A percentile compares a stretch with the other conserved stretches of the same genome.
phyloP scores from a whole-genome alignment of 306 rosid genomes.

The Carpinus viminea region DNA sequence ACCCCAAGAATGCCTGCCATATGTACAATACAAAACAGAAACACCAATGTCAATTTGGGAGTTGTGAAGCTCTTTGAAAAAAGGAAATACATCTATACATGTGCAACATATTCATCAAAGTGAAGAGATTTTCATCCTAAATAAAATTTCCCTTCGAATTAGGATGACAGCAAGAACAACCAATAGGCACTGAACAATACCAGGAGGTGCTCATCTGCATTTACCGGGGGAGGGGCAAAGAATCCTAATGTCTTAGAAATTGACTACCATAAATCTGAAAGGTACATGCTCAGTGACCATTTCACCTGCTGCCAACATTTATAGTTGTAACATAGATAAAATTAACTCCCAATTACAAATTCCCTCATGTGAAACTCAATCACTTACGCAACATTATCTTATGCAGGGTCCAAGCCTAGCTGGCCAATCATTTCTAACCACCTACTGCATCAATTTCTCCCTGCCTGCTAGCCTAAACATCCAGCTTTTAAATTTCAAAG shows the following conservation, averaged over 20 bases:
- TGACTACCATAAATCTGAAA: not conserved
- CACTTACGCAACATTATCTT: conserved; percentile 1
- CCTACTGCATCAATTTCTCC: not conserved
- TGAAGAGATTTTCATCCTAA: no score
- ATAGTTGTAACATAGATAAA: not conserved
- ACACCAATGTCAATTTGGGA: conserved; percentile 39
- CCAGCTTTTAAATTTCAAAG: no score
- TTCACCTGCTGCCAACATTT: not conserved
- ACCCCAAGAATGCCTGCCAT: conserved; percentile 84
- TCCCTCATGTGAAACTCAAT: not conserved
- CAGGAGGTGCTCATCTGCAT: not conserved
- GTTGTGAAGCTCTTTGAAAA: no score
- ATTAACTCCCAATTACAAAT: not conserved
- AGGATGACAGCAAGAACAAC: no score
- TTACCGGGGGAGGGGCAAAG: not conserved
- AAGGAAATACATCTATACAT: no score
- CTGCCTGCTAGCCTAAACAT: no score
- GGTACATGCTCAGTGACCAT: not conserved
- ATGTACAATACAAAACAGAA: conserved; percentile 34
- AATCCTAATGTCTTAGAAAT: not conserved
- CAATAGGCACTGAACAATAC: no score
- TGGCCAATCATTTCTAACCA: not conserved
- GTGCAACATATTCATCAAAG: no score
- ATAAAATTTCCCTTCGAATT: no score
- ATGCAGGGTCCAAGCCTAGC: not conserved